Percentiles rank a stretch among this genome's conserved stretches.
Evolutionary conservation across 1,284 basidiomycete species (phyloP).

Genomic region (Malassezia japonica): DNA sequence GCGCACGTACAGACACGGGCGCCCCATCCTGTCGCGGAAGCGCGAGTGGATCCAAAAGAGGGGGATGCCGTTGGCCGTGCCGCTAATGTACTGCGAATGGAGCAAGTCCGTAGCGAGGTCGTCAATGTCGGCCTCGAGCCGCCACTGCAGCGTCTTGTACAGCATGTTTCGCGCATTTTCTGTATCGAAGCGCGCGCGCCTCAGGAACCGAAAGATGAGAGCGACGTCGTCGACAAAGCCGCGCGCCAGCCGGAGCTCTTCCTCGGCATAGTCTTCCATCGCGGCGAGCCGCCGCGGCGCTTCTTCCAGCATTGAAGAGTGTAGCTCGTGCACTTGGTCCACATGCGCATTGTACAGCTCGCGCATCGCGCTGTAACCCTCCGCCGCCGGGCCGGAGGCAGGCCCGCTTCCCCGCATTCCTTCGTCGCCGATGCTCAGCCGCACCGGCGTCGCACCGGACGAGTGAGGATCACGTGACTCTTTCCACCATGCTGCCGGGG

Average conservation of each 20-base stretch:
- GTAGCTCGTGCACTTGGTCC: constrained; percentile 1
- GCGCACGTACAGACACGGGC: constrained; percentile 39
- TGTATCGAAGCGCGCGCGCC: constrained; percentile 5
- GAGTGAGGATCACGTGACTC: constrained; percentile 1
- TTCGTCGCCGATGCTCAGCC: too few species aligned
- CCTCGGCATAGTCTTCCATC: not conserved
- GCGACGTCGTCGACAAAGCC: constrained; percentile 9
- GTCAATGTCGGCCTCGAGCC: constrained; percentile 9
- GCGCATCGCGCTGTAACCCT: not conserved
- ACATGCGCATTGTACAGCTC: not conserved
- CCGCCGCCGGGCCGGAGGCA: too few species aligned
- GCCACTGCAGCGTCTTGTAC: constrained; percentile 12
- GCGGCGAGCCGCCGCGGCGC: not conserved
- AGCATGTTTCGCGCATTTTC: not conserved
- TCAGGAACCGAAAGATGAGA: constrained; percentile 13
- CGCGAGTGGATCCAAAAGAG: constrained; percentile 41
- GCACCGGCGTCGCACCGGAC: too few species aligned
- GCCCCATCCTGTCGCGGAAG: constrained; percentile 34
- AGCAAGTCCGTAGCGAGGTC: constrained; percentile 10
- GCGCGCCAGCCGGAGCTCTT: constrained; percentile 1
- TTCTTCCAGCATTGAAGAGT: not conserved
- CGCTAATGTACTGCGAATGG: constrained; percentile 15
- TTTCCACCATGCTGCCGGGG: not conserved
- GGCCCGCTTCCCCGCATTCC: too few species aligned
- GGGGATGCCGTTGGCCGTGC: constrained; percentile 18